Base-by-base conservation (phyloP, 129 eudicot genomes). In the Gnaphalium uliginosum region DNA sequence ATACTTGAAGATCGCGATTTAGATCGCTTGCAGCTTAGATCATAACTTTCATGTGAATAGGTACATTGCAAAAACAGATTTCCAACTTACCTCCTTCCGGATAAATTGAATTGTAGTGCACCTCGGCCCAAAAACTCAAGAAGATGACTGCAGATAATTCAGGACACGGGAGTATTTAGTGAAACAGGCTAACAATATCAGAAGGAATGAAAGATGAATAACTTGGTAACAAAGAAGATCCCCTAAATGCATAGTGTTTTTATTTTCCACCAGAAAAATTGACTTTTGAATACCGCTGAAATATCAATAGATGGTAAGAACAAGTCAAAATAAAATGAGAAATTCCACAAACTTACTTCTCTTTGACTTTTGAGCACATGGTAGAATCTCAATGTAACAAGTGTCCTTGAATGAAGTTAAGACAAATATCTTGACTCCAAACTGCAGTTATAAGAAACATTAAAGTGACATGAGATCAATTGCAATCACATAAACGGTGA, bases 91-190 rank as follows among this genome's bases (percentile, higher is more conserved):
- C 93, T 90, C 87, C 93, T 69, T 79, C 77, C 0, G 93, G 93
- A 82, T 90, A 90, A 6, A 90, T 88, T 21, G 92, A 87, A 82
- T 89, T 89, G 77, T 87, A 90, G 82, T 90, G 96, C 80, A 90
- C 92, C 78, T 90, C 96, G 4, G 96, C 96, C 96, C 96, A 88
- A 66, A 90, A 90, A 72, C 94, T 90, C 89, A 90, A 75, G 79
- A 80, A 86, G 64, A 90, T 86, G 32, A 86, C 94, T 90, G 89
- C 89, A 86, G 5, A 60, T 22, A 59, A 76, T 39, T 56, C 50
- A 75, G 27, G n/a, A n/a, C 18, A 35, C 19, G n/a, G n/a, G n/a
- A 8, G 6, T 62, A 69, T 30, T 78, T 78, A 69, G 37, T 59
- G 33, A 69, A 81, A 50, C 21, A 14, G 22, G 6, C 37, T 23